These are phyloP conservation scores for Solanum verrucosum DNA, from an alignment of 257 asterid species.

Conservation along the genomic window DNA sequence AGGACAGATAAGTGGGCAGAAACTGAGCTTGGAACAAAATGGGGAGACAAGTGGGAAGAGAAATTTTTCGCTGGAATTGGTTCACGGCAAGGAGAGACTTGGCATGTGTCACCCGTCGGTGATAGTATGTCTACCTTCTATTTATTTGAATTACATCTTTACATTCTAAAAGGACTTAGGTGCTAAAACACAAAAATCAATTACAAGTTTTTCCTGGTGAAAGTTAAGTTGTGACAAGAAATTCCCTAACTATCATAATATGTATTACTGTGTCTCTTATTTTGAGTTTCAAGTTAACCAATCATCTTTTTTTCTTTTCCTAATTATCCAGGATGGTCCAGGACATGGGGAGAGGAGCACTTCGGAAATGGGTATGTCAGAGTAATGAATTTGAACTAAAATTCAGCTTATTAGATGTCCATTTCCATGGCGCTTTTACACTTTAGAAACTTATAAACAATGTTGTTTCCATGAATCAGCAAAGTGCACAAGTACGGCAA, in stretches of 20 bases:
- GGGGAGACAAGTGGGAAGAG: slow-evolving; percentile 99
- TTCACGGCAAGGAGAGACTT: slow-evolving; percentile 97
- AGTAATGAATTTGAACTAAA: background rate
- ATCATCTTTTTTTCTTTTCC: background rate
- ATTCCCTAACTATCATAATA: background rate
- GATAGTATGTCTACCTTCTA: slow-evolving; percentile 43
- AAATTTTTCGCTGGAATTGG: slow-evolving; percentile 90
- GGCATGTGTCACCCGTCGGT: slow-evolving; percentile 74
- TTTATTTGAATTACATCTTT: background rate
- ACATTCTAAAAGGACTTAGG: background rate
- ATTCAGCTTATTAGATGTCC: background rate
- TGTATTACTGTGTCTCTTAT: background rate
- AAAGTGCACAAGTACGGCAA: slow-evolving; percentile 98
- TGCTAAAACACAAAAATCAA: background rate
- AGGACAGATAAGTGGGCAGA: slow-evolving; percentile 99
- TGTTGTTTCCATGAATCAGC: slow-evolving; percentile 32
- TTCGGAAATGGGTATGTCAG: slow-evolving; percentile 81
- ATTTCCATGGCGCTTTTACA: background rate
- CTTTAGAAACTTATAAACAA: background rate
- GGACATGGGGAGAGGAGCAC: slow-evolving; percentile 99
- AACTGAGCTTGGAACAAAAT: slow-evolving; percentile 91
- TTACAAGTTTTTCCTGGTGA: background rate
- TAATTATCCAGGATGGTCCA: slow-evolving; percentile 68
- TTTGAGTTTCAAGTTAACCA: background rate
- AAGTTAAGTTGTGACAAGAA: background rate